Evolutionary conservation across 1,284 basidiomycete species (phyloP), one percentile per base, ranked within the genome.

Genomic region (Puccinia polysora): DNA sequence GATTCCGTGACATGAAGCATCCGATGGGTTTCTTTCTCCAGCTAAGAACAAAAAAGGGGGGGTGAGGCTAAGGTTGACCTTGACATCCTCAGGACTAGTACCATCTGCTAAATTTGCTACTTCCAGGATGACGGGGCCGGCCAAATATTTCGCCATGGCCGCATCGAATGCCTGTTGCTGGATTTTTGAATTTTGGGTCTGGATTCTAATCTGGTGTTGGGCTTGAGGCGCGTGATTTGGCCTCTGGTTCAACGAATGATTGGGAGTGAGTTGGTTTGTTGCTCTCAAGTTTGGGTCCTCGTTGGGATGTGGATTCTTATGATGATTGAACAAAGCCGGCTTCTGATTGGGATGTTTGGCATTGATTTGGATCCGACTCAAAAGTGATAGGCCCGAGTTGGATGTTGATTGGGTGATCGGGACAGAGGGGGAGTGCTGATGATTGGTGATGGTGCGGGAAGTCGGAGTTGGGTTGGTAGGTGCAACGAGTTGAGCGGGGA

Each of bases 81-180:
- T 56, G 40, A 68, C 65, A 38, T 68, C 65, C 59, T 68, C 65
- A 20, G 65, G 36, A 25, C 65, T 68, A 4, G 65, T 68, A n/a
- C 65, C 65, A 36, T 68, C 65, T 14, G 65, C 65, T 28, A 68
- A 34, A 68, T 68, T 68, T 15, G 65, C 49, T 20, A 68, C 65
- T 43, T 68, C 65, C n/a, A 68, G n/a, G 15, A 68, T 67, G 4
- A 67, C 64, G 20, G 64, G 64, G 18, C 64, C 64, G 28, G 53
- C 43, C 10, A 67, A 43, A 30, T 67, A 67, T 34, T 45, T 55
- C 18, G 47, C 50, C 52, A 67, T 53, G 8, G 64, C 64, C 38
- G 40, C 32, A 38, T 67, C 64, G 38, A 40, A 64, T 34, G 45
- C 23, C 12, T 50, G 34, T 32, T 58, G 49, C 2, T 67, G 64